These are phyloP conservation scores for Russula olivacea DNA, from an alignment of 768 basidiomycete species.

Conservation along the genomic window DNA sequence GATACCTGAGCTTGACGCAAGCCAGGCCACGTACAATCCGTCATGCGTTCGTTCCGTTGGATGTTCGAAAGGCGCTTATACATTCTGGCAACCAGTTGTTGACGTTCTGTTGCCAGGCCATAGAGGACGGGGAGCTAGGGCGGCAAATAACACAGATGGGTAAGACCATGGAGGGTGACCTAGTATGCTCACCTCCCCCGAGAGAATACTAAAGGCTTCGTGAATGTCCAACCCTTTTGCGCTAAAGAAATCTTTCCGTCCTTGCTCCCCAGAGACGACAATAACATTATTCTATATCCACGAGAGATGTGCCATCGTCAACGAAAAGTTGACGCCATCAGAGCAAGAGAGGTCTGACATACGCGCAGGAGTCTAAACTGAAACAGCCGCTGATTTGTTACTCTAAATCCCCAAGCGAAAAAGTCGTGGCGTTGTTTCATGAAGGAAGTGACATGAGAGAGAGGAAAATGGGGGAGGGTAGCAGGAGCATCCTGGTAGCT, in stretches of 20 bases:
- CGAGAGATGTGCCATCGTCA: conserved; percentile 19
- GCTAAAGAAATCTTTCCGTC: conserved; percentile 61
- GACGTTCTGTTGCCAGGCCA: conserved; percentile 67
- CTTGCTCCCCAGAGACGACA: conserved; percentile 69
- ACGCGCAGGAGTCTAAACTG: conserved; percentile 66
- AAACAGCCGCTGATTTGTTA: conserved; percentile 58
- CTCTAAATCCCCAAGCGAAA: conserved; percentile 62
- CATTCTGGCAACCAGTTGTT: conserved; percentile 54
- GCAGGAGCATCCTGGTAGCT: conserved; percentile 39
- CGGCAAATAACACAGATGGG: conserved; percentile 9
- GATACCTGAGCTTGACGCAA: conserved; percentile 8
- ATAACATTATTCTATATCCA: conserved; percentile 59
- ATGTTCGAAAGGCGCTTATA: conserved; percentile 63
- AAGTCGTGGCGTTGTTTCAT: conserved; percentile 68
- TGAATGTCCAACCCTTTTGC: conserved; percentile 68
- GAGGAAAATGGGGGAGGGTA: conserved; percentile 50
- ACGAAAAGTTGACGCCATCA: background rate
- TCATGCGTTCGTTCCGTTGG: conserved; percentile 57
- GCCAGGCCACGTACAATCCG: conserved; percentile 45
- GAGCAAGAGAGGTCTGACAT: conserved; percentile 30
- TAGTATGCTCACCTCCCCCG: conserved; percentile 54
- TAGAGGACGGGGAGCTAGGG: conserved; percentile 66
- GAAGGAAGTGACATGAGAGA: conserved; percentile 59
- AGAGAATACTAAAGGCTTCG: conserved; percentile 74
- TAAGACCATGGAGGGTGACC: background rate